phyloP scores from a whole-genome alignment of 345 rosid genomes.

The Abelmoschus esculentus region DNA sequence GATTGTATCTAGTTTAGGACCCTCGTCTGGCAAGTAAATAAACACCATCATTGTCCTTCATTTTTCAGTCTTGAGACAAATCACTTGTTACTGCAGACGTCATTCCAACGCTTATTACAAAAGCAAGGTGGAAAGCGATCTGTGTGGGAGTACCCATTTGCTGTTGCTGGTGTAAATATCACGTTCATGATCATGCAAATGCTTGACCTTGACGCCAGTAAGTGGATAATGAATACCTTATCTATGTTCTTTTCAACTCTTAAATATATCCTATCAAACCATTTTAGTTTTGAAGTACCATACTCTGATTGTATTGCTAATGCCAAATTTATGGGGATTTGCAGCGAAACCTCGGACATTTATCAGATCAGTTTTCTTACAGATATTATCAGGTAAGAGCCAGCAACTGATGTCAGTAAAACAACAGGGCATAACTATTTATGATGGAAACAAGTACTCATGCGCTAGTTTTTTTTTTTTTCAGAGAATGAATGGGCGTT shows the following conservation, averaged over 20 bases:
- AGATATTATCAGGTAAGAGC: constrained; percentile 71
- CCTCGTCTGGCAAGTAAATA: not conserved
- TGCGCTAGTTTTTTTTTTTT: no score
- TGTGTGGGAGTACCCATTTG: constrained; percentile 94
- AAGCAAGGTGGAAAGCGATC: constrained; percentile 81
- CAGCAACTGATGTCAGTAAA: not conserved
- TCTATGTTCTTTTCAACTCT: not conserved
- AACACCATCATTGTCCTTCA: not conserved
- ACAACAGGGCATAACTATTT: not conserved
- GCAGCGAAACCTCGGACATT: constrained; percentile 80
- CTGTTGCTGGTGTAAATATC: constrained; percentile 92
- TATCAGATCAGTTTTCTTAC: constrained; percentile 64
- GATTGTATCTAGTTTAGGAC: not conserved
- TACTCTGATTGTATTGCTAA: constrained; percentile 1
- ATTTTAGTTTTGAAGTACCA: not conserved
- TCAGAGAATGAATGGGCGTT: constrained; percentile 91
- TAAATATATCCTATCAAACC: not conserved
- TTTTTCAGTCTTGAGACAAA: not conserved
- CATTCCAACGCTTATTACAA: constrained; percentile 55
- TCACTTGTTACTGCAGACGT: constrained; percentile 35
- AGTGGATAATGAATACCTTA: constrained; percentile 22
- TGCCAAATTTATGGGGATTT: constrained; percentile 6
- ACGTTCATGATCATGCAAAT: constrained; percentile 98
- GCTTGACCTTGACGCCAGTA: constrained; percentile 88
- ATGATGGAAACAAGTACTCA: no score